Percentiles rank a stretch among this genome's conserved stretches.
These are phyloP conservation scores for Chaetomium fimeti DNA, from an alignment of 495 filamentous ascomycete genomes.

Conservation along the genomic window DNA sequence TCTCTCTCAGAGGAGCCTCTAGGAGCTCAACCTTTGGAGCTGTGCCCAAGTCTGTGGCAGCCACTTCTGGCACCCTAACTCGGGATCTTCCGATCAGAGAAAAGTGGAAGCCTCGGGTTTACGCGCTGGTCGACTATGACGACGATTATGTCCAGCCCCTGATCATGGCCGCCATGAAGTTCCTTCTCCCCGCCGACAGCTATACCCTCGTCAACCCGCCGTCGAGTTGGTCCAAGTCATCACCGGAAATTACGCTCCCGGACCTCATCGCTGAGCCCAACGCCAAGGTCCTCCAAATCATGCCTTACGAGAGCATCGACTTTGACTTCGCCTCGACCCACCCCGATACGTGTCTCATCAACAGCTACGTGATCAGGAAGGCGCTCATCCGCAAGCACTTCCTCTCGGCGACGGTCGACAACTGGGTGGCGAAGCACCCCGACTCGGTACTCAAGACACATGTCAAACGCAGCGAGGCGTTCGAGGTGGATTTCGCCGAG, in stretches of 20 bases:
- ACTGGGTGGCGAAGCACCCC: constrained; percentile 81
- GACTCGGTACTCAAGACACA: constrained; percentile 62
- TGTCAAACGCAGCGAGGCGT: constrained; percentile 71
- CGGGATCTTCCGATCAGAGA: constrained; percentile 3
- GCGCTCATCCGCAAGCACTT: constrained; percentile 97
- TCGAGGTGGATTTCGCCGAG: constrained; percentile 95
- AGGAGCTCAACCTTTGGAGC: constrained; percentile 17
- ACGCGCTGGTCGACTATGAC: constrained; percentile 78
- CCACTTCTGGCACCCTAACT: neutral
- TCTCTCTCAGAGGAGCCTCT: constrained; percentile 1
- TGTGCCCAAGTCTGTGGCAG: neutral
- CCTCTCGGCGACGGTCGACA: constrained; percentile 71
- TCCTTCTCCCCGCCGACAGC: constrained; percentile 52
- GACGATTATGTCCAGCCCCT: constrained; percentile 83
- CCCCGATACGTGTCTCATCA: constrained; percentile 60
- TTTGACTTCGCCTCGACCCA: constrained; percentile 69
- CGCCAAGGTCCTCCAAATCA: constrained; percentile 71
- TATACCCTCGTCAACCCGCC: constrained; percentile 37
- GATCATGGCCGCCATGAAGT: constrained; percentile 66
- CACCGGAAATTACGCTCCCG: constrained; percentile 35
- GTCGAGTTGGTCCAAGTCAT: constrained; percentile 17
- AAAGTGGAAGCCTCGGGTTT: constrained; percentile 43
- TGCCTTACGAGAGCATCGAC: constrained; percentile 79
- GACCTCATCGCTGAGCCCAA: constrained; percentile 36
- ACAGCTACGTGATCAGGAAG: constrained; percentile 92